A percentile compares a stretch with the other conserved stretches of the same genome.
Conservation (phyloP, 73 alveolate species). For the Symbiodinium pilosum region DNA sequence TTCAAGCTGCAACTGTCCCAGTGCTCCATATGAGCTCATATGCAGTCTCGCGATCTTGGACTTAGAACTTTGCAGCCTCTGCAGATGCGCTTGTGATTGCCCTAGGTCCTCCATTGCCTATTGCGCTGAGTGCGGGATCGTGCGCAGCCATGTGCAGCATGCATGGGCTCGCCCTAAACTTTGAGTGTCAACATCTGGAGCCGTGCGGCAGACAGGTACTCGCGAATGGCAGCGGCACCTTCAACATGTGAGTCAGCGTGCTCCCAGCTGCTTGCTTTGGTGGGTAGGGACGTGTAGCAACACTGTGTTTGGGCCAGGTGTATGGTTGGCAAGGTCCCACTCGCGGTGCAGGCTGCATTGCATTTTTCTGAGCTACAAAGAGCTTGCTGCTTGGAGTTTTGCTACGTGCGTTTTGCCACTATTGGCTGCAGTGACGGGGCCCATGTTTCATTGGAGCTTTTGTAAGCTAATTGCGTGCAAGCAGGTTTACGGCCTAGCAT, state of each 20-base stretch:
- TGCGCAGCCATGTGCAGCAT: not conserved
- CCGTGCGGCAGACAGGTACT: not conserved
- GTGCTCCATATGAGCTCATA: no score
- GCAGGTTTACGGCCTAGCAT: no score
- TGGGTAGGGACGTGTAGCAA: not conserved
- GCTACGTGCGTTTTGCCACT: no score
- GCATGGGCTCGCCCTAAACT: no score
- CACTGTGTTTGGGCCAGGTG: not conserved
- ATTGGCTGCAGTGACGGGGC: no score
- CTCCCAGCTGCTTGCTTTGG: not conserved
- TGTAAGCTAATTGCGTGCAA: no score
- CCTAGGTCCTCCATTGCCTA: not conserved
- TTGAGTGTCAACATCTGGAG: no score
- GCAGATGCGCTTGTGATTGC: no score
- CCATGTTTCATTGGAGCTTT: no score
- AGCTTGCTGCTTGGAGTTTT: not conserved
- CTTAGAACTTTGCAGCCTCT: no score
- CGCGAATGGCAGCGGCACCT: not conserved
- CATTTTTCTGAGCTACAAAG: not conserved
- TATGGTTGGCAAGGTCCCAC: not conserved
- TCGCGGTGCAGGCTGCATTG: not conserved
- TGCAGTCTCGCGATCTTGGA: no score
- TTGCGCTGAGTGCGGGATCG: not conserved
- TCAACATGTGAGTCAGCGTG: not conserved
- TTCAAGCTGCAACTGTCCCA: no score